These are phyloP conservation scores for Chrysosporium keratinophilum DNA, from an alignment of 2,329 filamentous ascomycete species.

Conservation along the genomic window DNA sequence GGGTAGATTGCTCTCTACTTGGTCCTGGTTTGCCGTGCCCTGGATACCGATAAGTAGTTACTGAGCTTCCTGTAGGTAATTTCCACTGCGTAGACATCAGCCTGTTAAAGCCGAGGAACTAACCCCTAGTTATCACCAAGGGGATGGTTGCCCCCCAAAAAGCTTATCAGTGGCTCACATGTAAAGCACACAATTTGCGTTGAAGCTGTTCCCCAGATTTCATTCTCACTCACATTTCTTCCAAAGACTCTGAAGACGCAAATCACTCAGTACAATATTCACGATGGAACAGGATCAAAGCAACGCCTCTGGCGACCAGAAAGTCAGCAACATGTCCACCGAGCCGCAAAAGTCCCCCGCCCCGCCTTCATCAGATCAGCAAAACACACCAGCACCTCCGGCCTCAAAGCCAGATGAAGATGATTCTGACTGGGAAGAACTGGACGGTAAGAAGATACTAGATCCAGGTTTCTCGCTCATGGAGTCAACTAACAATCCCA, in stretches of 20 bases:
- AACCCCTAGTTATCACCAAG: background rate
- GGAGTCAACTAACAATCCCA: slow-evolving; percentile 27
- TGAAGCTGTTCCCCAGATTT: background rate
- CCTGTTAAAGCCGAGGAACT: background rate
- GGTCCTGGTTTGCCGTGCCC: too few species aligned
- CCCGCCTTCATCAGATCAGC: slow-evolving; percentile 1
- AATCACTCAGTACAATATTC: background rate
- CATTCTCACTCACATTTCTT: background rate
- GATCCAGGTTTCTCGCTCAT: too few species aligned
- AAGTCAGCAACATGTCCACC: background rate
- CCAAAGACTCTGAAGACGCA: background rate
- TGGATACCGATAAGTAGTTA: too few species aligned
- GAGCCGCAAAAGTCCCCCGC: background rate
- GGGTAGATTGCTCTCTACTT: too few species aligned
- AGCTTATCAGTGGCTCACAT: slow-evolving; percentile 5
- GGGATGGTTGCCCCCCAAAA: background rate
- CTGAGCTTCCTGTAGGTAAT: too few species aligned
- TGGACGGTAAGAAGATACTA: slow-evolving; percentile 59
- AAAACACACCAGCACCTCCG: background rate
- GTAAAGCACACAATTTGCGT: background rate
- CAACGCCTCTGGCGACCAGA: background rate
- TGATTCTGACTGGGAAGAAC: slow-evolving; percentile 88
- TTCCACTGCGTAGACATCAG: too few species aligned
- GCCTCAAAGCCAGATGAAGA: slow-evolving; percentile 43
- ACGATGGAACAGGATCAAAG: slow-evolving; percentile 6